Conservation (phyloP, 2,329 filamentous ascomycete species). For the Albifimbria verrucaria region DNA sequence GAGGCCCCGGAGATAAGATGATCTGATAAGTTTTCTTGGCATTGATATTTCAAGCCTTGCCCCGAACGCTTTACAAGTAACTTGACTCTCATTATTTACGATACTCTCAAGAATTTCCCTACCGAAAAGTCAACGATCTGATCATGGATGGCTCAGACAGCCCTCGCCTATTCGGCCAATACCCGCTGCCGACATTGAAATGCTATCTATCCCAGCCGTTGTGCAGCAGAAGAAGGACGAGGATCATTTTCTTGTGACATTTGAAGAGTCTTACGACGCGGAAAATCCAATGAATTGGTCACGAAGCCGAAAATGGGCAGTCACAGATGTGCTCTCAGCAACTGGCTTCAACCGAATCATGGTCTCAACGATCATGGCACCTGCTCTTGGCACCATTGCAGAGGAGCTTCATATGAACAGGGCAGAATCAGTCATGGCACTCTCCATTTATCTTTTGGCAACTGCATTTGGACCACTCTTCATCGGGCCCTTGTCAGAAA, state of each 20-base stretch:
- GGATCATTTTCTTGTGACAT: constrained; percentile 22
- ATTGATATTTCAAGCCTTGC: neutral
- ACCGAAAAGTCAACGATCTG: neutral
- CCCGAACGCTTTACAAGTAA: neutral
- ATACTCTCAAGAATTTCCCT: too few relatives aligned
- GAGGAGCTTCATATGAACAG: constrained; percentile 48
- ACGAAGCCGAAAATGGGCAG: constrained; percentile 41
- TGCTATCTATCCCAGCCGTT: neutral
- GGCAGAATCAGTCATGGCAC: constrained; percentile 42
- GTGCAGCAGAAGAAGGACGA: neutral
- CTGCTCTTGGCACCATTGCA: constrained; percentile 45
- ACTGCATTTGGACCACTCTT: constrained; percentile 41
- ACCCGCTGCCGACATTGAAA: neutral
- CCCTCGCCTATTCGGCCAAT: neutral
- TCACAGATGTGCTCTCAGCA: constrained; percentile 44
- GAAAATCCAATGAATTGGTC: constrained; percentile 39
- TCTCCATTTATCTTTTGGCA: constrained; percentile 41
- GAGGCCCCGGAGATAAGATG: neutral
- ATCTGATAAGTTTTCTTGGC: neutral
- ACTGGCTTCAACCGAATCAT: constrained; percentile 50
- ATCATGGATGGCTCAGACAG: neutral
- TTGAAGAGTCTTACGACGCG: constrained; percentile 24
- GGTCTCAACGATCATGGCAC: constrained; percentile 50
- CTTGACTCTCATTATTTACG: neutral
- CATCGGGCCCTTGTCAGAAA: constrained; percentile 43